Conservation (phyloP, 2,329 filamentous ascomycete genomes). For the Epichloe brachyelytri region DNA sequence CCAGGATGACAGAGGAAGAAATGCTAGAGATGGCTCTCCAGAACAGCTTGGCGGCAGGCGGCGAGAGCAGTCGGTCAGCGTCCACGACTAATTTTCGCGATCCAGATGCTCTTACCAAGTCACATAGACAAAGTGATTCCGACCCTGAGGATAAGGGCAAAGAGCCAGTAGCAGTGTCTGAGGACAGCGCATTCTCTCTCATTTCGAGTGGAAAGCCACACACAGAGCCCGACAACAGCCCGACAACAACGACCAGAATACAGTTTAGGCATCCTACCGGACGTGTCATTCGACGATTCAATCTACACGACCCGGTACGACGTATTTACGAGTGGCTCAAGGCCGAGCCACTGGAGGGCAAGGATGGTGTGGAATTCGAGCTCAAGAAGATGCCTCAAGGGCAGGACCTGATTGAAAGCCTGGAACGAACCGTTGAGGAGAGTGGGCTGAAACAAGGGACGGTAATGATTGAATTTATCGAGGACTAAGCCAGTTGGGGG, state of each 20-base stretch:
- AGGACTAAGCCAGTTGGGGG: slow-evolving; percentile 27
- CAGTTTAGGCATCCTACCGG: slow-evolving; percentile 83
- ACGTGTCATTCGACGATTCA: slow-evolving; percentile 78
- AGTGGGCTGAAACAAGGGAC: slow-evolving; percentile 84
- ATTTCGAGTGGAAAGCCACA: slow-evolving; percentile 67
- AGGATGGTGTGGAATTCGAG: slow-evolving; percentile 69
- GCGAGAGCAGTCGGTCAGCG: slow-evolving; percentile 19
- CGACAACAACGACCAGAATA: slow-evolving; percentile 67
- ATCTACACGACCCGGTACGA: slow-evolving; percentile 59
- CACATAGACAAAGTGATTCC: slow-evolving; percentile 19
- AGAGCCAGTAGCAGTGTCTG: slow-evolving; percentile 24
- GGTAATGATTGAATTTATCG: slow-evolving; percentile 85
- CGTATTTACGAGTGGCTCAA: slow-evolving; percentile 96
- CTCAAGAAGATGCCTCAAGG: slow-evolving; percentile 68
- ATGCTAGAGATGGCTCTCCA: slow-evolving; percentile 90
- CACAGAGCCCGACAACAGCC: slow-evolving; percentile 59
- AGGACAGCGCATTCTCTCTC: slow-evolving; percentile 44
- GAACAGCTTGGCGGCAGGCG: slow-evolving; percentile 59
- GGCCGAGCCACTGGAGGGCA: slow-evolving; percentile 69
- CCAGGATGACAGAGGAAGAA: slow-evolving; percentile 90
- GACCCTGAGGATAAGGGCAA: slow-evolving; percentile 31
- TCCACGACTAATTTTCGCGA: slow-evolving; percentile 51
- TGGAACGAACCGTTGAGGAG: slow-evolving; percentile 65
- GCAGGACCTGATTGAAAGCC: slow-evolving; percentile 64
- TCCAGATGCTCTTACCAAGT: slow-evolving; percentile 78